Conservation (phyloP, 2,329 filamentous ascomycete species). For the Phyllosticta citribraziliensis region DNA sequence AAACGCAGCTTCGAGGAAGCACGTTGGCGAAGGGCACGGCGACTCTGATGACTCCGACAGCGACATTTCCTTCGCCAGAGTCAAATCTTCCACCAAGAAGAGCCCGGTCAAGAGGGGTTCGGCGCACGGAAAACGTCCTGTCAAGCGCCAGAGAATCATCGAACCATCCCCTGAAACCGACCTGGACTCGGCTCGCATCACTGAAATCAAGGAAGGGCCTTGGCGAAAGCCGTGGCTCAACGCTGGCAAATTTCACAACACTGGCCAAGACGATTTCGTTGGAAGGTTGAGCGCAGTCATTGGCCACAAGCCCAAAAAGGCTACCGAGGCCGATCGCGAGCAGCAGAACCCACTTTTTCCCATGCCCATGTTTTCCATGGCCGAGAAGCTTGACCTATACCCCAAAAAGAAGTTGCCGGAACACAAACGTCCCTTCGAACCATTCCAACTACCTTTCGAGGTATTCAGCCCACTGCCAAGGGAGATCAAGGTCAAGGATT, state of each 20-base stretch:
- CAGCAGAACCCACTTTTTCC: slow-evolving; percentile 54
- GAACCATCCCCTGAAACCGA: slow-evolving; percentile 1
- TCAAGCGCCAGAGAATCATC: slow-evolving; percentile 1
- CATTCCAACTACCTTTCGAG: slow-evolving; percentile 67
- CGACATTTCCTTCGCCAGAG: neutral
- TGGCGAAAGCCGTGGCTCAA: slow-evolving; percentile 2
- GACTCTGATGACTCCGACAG: neutral
- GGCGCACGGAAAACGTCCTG: slow-evolving; percentile 14
- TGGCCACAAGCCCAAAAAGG: slow-evolving; percentile 29
- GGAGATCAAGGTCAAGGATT: slow-evolving; percentile 87
- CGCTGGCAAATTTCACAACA: slow-evolving; percentile 18
- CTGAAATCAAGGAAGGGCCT: slow-evolving; percentile 26
- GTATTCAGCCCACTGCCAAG: slow-evolving; percentile 78
- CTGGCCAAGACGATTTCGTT: slow-evolving; percentile 13
- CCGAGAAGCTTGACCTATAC: slow-evolving; percentile 57
- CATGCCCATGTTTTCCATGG: slow-evolving; percentile 67
- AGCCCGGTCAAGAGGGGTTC: neutral
- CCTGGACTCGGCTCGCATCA: slow-evolving; percentile 26
- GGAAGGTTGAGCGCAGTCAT: neutral
- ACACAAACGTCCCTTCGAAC: slow-evolving; percentile 4
- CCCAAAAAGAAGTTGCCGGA: slow-evolving; percentile 13
- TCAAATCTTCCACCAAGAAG: neutral
- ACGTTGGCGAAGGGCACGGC: neutral
- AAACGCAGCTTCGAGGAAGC: neutral
- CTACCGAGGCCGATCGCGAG: slow-evolving; percentile 11